These are phyloP conservation scores for Hirsutella minnesotensis DNA, from an alignment of 2,329 filamentous ascomycete genomes.

Conservation along the genomic window DNA sequence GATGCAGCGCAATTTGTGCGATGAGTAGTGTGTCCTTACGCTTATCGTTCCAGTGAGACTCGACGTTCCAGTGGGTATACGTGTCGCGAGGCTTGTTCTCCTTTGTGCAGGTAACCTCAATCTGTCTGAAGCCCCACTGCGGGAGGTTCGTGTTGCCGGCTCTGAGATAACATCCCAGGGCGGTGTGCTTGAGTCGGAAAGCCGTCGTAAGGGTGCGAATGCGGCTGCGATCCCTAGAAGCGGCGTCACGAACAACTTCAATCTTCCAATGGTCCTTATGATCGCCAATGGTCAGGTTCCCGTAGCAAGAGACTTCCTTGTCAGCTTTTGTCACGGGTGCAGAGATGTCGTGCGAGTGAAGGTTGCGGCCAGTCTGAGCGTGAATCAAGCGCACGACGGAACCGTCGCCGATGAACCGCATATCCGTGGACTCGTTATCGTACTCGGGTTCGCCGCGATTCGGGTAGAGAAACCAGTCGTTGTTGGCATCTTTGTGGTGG, in stretches of 20 bases:
- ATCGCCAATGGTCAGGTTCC: constrained; percentile 88
- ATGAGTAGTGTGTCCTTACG: constrained; percentile 42
- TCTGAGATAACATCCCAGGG: constrained; percentile 83
- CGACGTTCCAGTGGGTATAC: constrained; percentile 98
- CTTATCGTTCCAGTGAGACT: constrained; percentile 88
- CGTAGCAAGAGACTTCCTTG: constrained; percentile 89
- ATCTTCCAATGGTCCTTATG: constrained; percentile 96
- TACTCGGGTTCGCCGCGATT: constrained; percentile 69
- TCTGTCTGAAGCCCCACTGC: constrained; percentile 99
- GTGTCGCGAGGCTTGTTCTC: constrained; percentile 84
- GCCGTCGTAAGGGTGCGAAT: constrained; percentile 86
- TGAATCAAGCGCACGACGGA: constrained; percentile 80
- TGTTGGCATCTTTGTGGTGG: constrained; percentile 98
- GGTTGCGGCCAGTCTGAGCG: constrained; percentile 88
- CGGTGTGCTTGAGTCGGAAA: constrained; percentile 75
- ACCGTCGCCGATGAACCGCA: constrained; percentile 67
- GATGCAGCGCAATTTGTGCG: background rate
- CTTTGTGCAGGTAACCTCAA: constrained; percentile 92
- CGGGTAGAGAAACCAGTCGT: constrained; percentile 98
- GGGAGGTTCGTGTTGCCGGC: constrained; percentile 94
- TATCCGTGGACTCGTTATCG: constrained; percentile 51
- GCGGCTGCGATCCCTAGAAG: constrained; percentile 71
- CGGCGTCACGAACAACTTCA: constrained; percentile 82
- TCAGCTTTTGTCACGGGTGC: constrained; percentile 84
- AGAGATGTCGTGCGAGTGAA: constrained; percentile 85